Base-by-base conservation (phyloP, 2,329 filamentous ascomycete genomes). In the Herpotrichia juniperi region DNA sequence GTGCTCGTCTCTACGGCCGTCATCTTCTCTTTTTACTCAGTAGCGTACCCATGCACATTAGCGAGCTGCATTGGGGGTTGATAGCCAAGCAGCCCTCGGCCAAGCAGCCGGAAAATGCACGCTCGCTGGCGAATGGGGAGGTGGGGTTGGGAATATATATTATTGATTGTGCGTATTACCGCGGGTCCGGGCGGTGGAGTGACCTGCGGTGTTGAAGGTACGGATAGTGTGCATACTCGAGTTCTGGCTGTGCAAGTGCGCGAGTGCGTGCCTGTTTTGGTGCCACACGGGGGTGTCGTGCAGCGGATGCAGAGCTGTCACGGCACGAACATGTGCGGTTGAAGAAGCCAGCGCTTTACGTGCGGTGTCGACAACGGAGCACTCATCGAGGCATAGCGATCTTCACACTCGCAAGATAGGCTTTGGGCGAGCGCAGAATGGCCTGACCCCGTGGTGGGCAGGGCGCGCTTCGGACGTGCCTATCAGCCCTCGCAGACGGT, bases 121-220 rank as follows among this genome's bases (percentile, higher is more conserved):
- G 34, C 4, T 11, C 19, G 22, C 21, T 31, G 42, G 52, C 57
- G 54, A 59, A 59, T 57, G 45, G 46, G 46, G 46, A 35, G 12
- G 40, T 30, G 35, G n/a, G 47, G 34, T 21, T 49, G 35, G 24
- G 37, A 50, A 54, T n/a, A 56, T 53, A 37, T 46, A 50, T 40
- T n/a, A 53, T 54, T 52, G 44, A 54, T 42, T 51, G 55, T 53
- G 50, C 50, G 50, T 50, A 56, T 60, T 47, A 48, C 37, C 37
- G 37, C 50, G 42, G 21, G 12, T 30, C 35, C 19, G 48, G 45
- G 53, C 48, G 47, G 47, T 48, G 50, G 52, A 46, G 53, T 50
- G 45, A 49, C 30, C 32, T 42, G 48, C 48, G 46, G 44, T 44
- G 46, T 34, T 34, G 43, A 21, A 34, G 47, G 46, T 44, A 56